These are phyloP conservation scores for Botrytis hyacinthi DNA, from an alignment of 2,329 filamentous ascomycete species.

Conservation along the genomic window DNA sequence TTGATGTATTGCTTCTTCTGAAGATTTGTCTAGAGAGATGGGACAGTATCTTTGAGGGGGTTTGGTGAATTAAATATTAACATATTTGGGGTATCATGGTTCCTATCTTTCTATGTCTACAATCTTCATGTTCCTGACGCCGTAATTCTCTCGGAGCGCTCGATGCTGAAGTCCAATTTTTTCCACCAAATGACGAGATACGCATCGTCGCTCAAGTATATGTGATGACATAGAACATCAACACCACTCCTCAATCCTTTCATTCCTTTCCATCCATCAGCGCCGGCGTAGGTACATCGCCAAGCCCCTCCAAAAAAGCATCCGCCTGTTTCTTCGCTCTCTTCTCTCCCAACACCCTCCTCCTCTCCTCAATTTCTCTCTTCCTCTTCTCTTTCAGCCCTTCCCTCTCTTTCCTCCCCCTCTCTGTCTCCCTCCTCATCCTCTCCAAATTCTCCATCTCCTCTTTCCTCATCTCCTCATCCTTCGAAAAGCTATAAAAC, in stretches of 20 bases:
- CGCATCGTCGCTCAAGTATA: not conserved
- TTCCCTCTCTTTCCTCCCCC: conserved; percentile 50
- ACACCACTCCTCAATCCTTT: not conserved
- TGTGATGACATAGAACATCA: not conserved
- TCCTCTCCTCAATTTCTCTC: conserved; percentile 60
- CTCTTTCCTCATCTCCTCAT: conserved; percentile 59
- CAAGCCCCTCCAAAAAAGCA: conserved; percentile 64
- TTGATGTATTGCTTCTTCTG: not conserved
- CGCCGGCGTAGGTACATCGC: conserved; percentile 26
- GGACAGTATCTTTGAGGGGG: rapidly evolving
- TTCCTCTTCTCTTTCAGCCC: conserved; percentile 58
- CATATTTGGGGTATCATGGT: not conserved
- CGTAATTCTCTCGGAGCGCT: not conserved
- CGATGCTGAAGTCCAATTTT: not conserved
- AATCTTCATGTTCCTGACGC: not conserved
- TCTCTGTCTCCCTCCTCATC: conserved; percentile 63
- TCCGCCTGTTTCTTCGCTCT: conserved; percentile 68
- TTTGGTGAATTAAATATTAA: not conserved
- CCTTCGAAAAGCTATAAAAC: conserved; percentile 85
- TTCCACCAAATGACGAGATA: not conserved
- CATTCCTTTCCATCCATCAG: not conserved
- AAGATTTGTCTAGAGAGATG: too few species aligned
- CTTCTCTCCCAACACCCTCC: conserved; percentile 45
- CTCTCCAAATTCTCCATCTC: conserved; percentile 77
- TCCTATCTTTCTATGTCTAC: not conserved